Percentiles rank a stretch among this genome's conserved stretches.
These are phyloP conservation scores for Trypanosoma congolense DNA, from an alignment of 208 protist species.

Conservation along the genomic window DNA sequence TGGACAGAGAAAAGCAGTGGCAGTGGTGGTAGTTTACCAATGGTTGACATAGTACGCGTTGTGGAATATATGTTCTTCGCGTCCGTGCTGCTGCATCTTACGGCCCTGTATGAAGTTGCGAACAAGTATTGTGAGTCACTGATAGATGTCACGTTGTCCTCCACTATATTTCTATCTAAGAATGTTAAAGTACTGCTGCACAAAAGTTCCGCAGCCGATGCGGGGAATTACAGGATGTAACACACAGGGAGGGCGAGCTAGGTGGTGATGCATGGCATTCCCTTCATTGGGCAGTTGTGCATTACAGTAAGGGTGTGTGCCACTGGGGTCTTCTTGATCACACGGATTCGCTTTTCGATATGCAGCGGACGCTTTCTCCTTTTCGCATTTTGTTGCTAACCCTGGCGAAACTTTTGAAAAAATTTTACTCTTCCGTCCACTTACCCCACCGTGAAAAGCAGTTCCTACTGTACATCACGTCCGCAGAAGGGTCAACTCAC, in stretches of 20 bases:
- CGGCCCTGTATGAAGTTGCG: constrained; percentile 44
- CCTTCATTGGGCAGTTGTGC: constrained; percentile 59
- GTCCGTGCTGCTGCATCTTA: constrained; percentile 62
- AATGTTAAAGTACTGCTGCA: constrained; percentile 13
- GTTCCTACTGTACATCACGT: constrained; percentile 1
- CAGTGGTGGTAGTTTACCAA: constrained; percentile 3
- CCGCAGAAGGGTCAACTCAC: constrained; percentile 3
- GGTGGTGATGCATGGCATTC: constrained; percentile 26
- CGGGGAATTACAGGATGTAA: not conserved
- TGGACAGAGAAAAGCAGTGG: constrained; percentile 5
- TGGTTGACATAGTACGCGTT: constrained; percentile 16
- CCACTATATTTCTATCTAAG: constrained; percentile 61
- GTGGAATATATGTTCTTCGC: constrained; percentile 37
- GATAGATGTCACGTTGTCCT: constrained; percentile 47
- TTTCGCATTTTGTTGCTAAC: constrained; percentile 38
- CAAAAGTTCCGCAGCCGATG: not conserved
- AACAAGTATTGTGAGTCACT: constrained; percentile 68
- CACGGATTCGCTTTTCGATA: constrained; percentile 28
- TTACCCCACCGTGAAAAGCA: constrained; percentile 2
- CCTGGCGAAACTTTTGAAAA: constrained; percentile 26
- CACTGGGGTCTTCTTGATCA: constrained; percentile 61
- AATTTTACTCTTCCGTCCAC: not conserved
- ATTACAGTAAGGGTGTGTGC: constrained; percentile 50
- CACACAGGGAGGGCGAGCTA: not conserved
- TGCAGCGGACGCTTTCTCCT: constrained; percentile 16